Evolutionary conservation across 2,329 filamentous ascomycete species (phyloP).

Genomic region (Colletotrichum spaethianum): DNA sequence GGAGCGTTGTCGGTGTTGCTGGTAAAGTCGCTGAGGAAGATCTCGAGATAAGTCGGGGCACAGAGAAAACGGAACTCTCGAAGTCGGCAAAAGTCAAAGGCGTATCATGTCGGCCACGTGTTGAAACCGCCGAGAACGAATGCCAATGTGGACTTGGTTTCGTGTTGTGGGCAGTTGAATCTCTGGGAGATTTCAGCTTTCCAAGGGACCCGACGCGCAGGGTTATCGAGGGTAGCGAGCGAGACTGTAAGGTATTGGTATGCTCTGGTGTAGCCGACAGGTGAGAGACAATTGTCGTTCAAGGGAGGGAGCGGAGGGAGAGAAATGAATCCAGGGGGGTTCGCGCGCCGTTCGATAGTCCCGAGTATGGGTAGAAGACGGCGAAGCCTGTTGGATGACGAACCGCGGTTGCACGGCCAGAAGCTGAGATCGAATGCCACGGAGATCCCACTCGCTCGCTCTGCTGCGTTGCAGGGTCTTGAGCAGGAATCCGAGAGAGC

Average conservation of each 20-base stretch:
- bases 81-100: constrained; percentile 19
- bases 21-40: neutral
- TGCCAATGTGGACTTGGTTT: constrained; percentile 20
- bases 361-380: constrained; percentile 12
- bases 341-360: constrained; percentile 4
- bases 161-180: constrained; percentile 19
- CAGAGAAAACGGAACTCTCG: constrained; percentile 22
- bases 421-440: constrained; percentile 20
- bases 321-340: constrained; percentile 16
- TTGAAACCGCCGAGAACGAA: constrained; percentile 36
- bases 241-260: constrained; percentile 5
- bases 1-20: neutral
- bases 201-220: constrained; percentile 13
- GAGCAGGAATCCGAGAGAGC: constrained; percentile 4
- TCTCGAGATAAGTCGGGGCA: neutral
- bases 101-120: constrained; percentile 26
- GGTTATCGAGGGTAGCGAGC: constrained; percentile 19
- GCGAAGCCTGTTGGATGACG: constrained; percentile 12
- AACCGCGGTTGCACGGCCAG: constrained; percentile 1
- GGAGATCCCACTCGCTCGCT: constrained; percentile 1
- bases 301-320: constrained; percentile 22
- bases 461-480: constrained; percentile 9
- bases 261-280: neutral
- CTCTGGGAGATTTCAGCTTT: constrained; percentile 8
- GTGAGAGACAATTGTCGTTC: constrained; percentile 18